Evolutionary conservation across 2,329 filamentous ascomycete genomes (phyloP).

Genomic region (Fusarium chlamydosporum): DNA sequence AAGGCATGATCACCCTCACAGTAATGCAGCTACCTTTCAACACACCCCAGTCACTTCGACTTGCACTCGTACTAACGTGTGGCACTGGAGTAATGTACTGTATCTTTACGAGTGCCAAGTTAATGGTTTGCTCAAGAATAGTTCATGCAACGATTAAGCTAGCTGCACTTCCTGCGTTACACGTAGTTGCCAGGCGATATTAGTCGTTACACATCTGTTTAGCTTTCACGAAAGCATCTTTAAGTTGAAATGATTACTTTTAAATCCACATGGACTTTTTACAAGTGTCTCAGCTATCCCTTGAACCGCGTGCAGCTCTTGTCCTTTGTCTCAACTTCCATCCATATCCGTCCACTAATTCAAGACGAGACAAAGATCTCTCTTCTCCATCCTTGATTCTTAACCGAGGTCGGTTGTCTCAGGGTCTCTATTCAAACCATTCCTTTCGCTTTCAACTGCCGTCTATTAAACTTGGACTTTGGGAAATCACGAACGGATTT

Average conservation of each 20-base stretch:
- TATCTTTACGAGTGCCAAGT: slow-evolving; percentile 1
- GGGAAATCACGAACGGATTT: not conserved
- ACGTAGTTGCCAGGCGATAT: not conserved
- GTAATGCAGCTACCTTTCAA: not conserved
- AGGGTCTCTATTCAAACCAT: slow-evolving; percentile 25
- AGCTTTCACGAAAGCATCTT: not conserved
- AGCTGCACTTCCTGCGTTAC: not conserved
- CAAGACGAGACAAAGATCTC: slow-evolving; percentile 18
- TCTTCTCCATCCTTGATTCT: slow-evolving; percentile 14
- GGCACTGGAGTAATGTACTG: not conserved
- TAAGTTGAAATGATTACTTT: not conserved
- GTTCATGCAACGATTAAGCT: not conserved
- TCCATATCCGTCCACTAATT: slow-evolving; percentile 16
- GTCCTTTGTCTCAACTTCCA: slow-evolving; percentile 14
- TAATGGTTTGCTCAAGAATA: slow-evolving; percentile 1
- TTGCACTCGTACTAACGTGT: slow-evolving; percentile 7
- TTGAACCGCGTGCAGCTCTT: slow-evolving; percentile 8
- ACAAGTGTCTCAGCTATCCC: slow-evolving; percentile 8
- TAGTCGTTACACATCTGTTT: slow-evolving; percentile 1
- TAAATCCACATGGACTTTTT: not conserved
- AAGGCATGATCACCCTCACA: not conserved
- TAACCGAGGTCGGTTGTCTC: slow-evolving; percentile 40
- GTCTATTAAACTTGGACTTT: not conserved
- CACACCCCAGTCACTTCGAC: not conserved
- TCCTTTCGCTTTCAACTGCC: slow-evolving; percentile 19